Evolutionary conservation across 1,139 yeast species (phyloP), one percentile per base, ranked within the genome.

Genomic region (Maudiozyma humilis): DNA sequence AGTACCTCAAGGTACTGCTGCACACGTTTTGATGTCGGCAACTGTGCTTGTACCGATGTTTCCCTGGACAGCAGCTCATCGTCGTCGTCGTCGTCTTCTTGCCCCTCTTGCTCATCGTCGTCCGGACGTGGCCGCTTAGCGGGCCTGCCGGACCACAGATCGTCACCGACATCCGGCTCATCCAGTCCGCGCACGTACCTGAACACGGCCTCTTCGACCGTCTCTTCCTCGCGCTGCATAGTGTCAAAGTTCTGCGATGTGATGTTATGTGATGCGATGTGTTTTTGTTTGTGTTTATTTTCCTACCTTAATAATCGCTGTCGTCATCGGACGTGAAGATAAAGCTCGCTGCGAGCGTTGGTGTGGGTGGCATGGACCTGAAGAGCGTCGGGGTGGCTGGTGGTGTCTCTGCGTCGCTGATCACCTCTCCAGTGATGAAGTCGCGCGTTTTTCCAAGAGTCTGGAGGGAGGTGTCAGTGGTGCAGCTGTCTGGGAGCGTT

Each of bases 201-300:
- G 77, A 80, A 70, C 35, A 81, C 85, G 0, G 86, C 88, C 13
- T 82, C 87, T 53, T 56, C 61, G 2, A 56, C 59, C 20, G 58
- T 53, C 44, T 55, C 59, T 34, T 47, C 10, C n/a, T n/a, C n/a
- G n/a, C n/a, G n/a, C n/a, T n/a, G n/a, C n/a, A n/a, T n/a, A n/a
- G n/a, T n/a, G n/a, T n/a, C n/a, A n/a, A n/a, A n/a, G n/a, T n/a
- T n/a, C 27, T 23, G 8, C 27, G 6, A 6, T 23, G 27, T 10
- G 8, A 23, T 23, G 27, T 6, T 23, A 6, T 10, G 27, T 10
- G 27, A 23, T 23, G 27, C 27, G n/a, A n/a, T n/a, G n/a, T n/a
- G n/a, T n/a, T n/a, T n/a, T n/a, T n/a, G n/a, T n/a, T n/a, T n/a
- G n/a, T n/a, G n/a, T n/a, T n/a, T n/a, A n/a, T n/a, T n/a, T n/a